Base-by-base conservation (phyloP, 2,329 filamentous ascomycete genomes). In the Akanthomyces dipterigenus region DNA sequence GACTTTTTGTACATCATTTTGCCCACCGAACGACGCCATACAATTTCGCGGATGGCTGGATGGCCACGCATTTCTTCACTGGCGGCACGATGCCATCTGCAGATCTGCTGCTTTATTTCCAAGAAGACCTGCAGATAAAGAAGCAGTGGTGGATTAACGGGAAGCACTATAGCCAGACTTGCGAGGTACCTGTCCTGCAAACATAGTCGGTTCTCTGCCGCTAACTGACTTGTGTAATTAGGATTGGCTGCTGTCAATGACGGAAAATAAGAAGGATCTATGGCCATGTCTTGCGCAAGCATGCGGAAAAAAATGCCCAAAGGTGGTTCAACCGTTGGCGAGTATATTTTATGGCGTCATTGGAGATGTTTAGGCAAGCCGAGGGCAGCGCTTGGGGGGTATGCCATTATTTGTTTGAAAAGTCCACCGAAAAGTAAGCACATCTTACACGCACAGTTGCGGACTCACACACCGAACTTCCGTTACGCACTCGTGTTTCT, bases 41-140 rank as follows among this genome's bases (percentile, higher is more conserved):
- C 68, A 85, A 89, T 68, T 89, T 85, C 65, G 86, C 89, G 63
- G 80, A 82, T 56, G 87, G 87, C 36, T 90, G 87, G 88, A 90
- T 90, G 87, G 88, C 86, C 57, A 82, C 82, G 64, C 80, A 89
- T 68, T 90, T 90, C 77, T 90, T 90, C 73, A 87, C 86, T 0
- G 88, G 87, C 12, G 88, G 87, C 2, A 89, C 85, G 7, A 90
- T 90, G 88, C 85, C 84, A 4, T 84, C 80, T 48, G 81, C 84
- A 0, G 88, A 90, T 70, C 71, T 90, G 61, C 71, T 89, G 63
- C 76, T 87, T 48, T 89, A 81, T 69, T 90, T 89, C 69, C 87
- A 89, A 71, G 74, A 78, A 24, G 80, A 88, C 67, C 70, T 90
- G 56, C 79, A 73, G 59, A 70, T 89, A 36, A 73, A 82, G 72